phyloP scores from a whole-genome alignment of 352 stramenopile species.

The Phytophthora citrophthora region DNA sequence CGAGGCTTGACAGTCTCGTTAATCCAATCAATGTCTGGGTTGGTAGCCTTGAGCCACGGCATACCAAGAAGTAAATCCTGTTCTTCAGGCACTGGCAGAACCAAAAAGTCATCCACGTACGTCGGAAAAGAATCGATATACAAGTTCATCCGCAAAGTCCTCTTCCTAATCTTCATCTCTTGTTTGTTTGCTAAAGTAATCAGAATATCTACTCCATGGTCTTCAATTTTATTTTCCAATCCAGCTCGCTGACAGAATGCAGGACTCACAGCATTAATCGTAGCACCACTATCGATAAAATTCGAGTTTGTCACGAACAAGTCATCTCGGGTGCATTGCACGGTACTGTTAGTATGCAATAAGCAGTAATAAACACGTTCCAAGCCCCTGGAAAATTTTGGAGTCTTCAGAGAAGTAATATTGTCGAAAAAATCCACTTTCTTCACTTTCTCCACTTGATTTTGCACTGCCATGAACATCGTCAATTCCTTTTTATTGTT shows the following conservation, averaged over 20 bases:
- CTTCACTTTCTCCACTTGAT: background rate
- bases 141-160: background rate
- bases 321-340: background rate
- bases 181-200: background rate
- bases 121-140: background rate
- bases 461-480: background rate
- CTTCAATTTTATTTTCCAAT: background rate
- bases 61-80: background rate
- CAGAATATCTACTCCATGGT: background rate
- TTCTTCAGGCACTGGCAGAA: background rate
- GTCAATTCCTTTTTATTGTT: background rate
- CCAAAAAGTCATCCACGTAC: background rate
- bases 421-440: background rate
- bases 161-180: background rate
- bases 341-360: background rate
- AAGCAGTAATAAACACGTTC: background rate
- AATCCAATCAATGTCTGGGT: background rate
- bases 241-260: background rate
- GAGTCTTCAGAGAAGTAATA: background rate
- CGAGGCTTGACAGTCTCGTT: background rate
- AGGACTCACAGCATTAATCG: background rate
- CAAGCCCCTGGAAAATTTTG: background rate
- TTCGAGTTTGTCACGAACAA: background rate
- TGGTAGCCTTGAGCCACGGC: background rate
- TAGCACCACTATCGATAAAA: background rate